Conservation (phyloP, 495 filamentous ascomycete genomes). For the Podospora didyma region DNA sequence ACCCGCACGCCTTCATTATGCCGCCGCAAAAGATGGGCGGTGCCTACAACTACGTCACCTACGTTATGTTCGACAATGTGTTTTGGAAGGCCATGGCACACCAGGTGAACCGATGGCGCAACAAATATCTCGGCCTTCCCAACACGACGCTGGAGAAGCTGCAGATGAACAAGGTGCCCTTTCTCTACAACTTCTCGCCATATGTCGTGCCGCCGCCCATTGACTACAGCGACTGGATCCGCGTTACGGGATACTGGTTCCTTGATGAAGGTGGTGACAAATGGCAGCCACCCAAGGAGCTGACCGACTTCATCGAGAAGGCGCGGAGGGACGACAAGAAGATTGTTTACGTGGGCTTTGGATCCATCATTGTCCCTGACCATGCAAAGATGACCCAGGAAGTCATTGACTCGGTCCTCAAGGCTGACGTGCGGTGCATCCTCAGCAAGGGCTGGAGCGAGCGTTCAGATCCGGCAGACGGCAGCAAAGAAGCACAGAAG, state of each 20-base stretch:
- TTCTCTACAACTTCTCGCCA: conserved; percentile 95
- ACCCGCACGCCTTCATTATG: conserved; percentile 96
- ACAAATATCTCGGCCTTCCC: conserved; percentile 70
- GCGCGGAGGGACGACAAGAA: conserved; percentile 82
- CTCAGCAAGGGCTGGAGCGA: conserved; percentile 99
- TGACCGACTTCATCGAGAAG: conserved; percentile 72
- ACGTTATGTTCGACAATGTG: conserved; percentile 94
- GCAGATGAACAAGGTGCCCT: conserved; percentile 93
- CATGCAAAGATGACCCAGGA: conserved; percentile 81
- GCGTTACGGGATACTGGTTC: conserved; percentile 97
- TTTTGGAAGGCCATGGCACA: conserved; percentile 93
- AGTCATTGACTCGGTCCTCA: conserved; percentile 83
- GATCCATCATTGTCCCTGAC: conserved; percentile 92
- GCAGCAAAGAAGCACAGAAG: conserved; percentile 23
- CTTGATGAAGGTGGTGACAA: conserved; percentile 68
- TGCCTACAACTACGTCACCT: conserved; percentile 89
- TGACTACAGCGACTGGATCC: conserved; percentile 97
- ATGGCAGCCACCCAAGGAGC: conserved; percentile 72
- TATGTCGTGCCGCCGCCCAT: conserved; percentile 87
- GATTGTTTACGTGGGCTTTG: conserved; percentile 95
- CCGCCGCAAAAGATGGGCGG: conserved; percentile 92
- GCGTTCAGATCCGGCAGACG: conserved; percentile 51
- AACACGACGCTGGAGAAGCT: conserved; percentile 84
- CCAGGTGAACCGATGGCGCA: conserved; percentile 91
- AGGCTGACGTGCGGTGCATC: conserved; percentile 92